These are phyloP conservation scores for Fusarium pseudocircinatum DNA, from an alignment of 2,329 filamentous ascomycete species.

Conservation along the genomic window DNA sequence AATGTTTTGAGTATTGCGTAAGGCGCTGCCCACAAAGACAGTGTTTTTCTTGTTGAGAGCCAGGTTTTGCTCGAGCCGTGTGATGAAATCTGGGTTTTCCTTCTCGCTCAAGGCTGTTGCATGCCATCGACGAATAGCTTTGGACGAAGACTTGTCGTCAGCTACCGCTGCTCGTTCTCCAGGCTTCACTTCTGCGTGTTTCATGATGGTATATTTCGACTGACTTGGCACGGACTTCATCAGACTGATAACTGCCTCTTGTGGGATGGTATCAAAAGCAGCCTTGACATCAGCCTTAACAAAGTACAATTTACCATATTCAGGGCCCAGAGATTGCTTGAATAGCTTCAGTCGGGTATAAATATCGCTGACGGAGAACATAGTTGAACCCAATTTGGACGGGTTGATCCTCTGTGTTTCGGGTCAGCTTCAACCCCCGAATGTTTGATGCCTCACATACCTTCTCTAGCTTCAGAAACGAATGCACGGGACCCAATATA, in stretches of 20 bases:
- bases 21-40: conserved; percentile 78
- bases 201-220: conserved; percentile 74
- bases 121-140: conserved; percentile 61
- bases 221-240: conserved; percentile 67
- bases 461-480: conserved; percentile 82
- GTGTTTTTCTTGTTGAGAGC: conserved; percentile 68
- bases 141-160: conserved; percentile 43
- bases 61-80: conserved; percentile 54
- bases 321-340: conserved; percentile 59
- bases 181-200: conserved; percentile 77
- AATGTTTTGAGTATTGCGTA: conserved; percentile 65
- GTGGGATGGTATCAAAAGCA: conserved; percentile 96
- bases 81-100: conserved; percentile 56
- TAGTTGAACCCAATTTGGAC: conserved; percentile 75
- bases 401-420: conserved; percentile 57
- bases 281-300: conserved; percentile 91
- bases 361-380: conserved; percentile 85
- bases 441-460: conserved; percentile 51
- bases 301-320: conserved; percentile 73
- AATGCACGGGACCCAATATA: conserved; percentile 76
- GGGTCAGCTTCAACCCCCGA: conserved; percentile 20
- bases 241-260: conserved; percentile 75
- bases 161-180: conserved; percentile 44
- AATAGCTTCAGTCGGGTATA: conserved; percentile 78
- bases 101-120: conserved; percentile 57